These are phyloP conservation scores for Amanita molliuscula DNA, from an alignment of 768 basidiomycete species.

Conservation along the genomic window DNA sequence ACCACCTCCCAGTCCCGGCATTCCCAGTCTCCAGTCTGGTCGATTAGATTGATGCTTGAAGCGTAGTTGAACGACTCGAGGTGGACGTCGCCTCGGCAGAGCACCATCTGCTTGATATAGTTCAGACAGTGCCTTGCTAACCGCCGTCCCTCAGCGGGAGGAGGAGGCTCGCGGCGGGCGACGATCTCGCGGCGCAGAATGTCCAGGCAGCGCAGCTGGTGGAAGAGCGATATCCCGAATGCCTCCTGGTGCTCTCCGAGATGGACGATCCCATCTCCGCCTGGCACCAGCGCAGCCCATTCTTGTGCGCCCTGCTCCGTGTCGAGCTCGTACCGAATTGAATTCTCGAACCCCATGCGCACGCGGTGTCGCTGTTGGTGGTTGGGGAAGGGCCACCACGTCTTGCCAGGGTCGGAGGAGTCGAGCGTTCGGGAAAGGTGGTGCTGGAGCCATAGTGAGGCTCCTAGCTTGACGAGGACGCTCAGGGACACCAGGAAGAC, in stretches of 20 bases:
- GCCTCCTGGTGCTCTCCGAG: slow-evolving; percentile 21
- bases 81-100: slow-evolving; percentile 21
- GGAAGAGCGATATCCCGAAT: slow-evolving; percentile 24
- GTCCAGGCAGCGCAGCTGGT: slow-evolving; percentile 26
- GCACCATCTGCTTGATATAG: slow-evolving; percentile 24
- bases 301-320: slow-evolving; percentile 17
- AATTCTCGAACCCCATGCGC: slow-evolving; percentile 23
- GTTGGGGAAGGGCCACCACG: slow-evolving; percentile 3
- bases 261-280: slow-evolving; percentile 18
- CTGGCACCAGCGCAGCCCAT: slow-evolving; percentile 21
- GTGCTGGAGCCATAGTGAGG: not conserved
- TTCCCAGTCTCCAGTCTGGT: slow-evolving; percentile 19
- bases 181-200: slow-evolving; percentile 14
- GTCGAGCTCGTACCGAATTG: slow-evolving; percentile 19
- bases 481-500: not conserved
- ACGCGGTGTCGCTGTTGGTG: slow-evolving; percentile 14
- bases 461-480: not conserved
- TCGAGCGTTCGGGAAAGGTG: not conserved
- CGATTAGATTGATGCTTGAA: slow-evolving; percentile 21
- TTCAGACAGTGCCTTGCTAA: slow-evolving; percentile 21
- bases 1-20: slow-evolving; percentile 25
- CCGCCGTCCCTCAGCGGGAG: no score
- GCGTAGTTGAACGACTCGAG: slow-evolving; percentile 22
- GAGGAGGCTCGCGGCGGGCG: not conserved
- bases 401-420: slow-evolving; percentile 15